A percentile compares a stretch with the other conserved stretches of the same genome.
Conservation (phyloP, 2,329 filamentous ascomycete species). For the Diaporthe ilicicola region DNA sequence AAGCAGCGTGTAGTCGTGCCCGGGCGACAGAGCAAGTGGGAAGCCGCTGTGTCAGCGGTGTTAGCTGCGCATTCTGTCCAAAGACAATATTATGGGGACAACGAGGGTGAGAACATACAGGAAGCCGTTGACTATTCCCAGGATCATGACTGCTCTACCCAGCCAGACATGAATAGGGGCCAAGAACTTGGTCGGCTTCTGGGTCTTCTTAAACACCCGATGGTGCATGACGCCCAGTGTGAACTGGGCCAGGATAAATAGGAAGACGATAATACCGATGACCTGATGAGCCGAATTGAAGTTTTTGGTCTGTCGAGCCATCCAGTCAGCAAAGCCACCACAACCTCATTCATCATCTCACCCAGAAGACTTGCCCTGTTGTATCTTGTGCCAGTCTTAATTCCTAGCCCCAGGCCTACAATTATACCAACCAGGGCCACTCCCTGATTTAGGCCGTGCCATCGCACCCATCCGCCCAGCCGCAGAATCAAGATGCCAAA, state of each 20-base stretch:
- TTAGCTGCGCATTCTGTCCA: background rate
- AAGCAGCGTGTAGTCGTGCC: conserved; percentile 57
- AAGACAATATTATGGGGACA: background rate
- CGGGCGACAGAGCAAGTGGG: conserved; percentile 60
- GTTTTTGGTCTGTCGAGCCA: conserved; percentile 53
- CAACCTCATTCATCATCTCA: no score
- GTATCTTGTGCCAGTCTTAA: conserved; percentile 61
- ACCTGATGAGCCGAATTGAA: conserved; percentile 66
- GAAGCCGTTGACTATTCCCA: conserved; percentile 66
- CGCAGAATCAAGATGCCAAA: conserved; percentile 63
- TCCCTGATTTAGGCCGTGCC: conserved; percentile 63
- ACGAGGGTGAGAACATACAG: conserved; percentile 50
- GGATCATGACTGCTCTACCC: conserved; percentile 60
- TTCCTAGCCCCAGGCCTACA: conserved; percentile 59
- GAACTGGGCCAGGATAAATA: conserved; percentile 61
- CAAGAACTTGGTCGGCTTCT: conserved; percentile 57
- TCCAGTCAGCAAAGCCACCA: background rate
- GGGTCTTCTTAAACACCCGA: conserved; percentile 58
- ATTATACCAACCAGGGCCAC: conserved; percentile 58
- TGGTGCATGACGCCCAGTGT: conserved; percentile 65
- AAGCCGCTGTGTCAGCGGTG: conserved; percentile 57
- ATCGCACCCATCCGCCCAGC: conserved; percentile 58
- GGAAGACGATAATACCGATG: conserved; percentile 63
- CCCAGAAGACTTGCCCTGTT: conserved; percentile 57
- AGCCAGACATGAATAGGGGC: conserved; percentile 65